Evolutionary conservation across 2,329 filamentous ascomycete genomes (phyloP), one percentile per base, ranked within the genome.

Genomic region (Helotiales sp.): DNA sequence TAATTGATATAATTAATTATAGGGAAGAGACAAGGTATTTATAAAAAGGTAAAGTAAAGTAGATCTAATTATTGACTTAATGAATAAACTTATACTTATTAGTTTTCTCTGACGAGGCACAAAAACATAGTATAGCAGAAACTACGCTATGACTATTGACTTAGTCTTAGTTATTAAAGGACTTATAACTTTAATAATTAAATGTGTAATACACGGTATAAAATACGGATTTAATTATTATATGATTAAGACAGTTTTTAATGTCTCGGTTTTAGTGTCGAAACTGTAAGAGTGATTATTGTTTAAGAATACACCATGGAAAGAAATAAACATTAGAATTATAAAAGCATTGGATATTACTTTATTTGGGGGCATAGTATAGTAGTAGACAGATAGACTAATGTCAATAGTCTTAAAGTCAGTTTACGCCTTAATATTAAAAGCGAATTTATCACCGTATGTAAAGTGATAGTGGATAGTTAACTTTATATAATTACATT

Each of bases 211-310:
- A 37, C 52, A 71, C 55, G 15, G 50, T n/a, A 74, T 63, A 1
- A 72, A 76, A 22, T 64, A 76, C 64, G 54, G 75, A 32, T 80
- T 74, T 1, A 76, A 80, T 54, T 71, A 80, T 61, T 30, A 70
- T 2, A 61, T 73, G 0, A 79, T 80, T 69, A 49, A 77, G 65
- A 77, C 74, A 1, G 64, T 74, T 2, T 78, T 79, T 59, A 69
- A 78, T 59, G 60, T 71, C 52, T 26, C 40, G 55, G 49, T 30
- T 22, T 52, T 37, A 30, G 59, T 65, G 17, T 63, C 49, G 32
- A 67, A 22, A 37, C 10, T 60, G 50, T 47, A 58, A 60, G 55
- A 69, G 63, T 63, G 65, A 55, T 69, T 73, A 15, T 69, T 73
- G 2, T 69, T 72, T 22, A 78, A 70, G 69, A 79, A 77, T 54